These are phyloP conservation scores for Escallonia rubra DNA, from an alignment of 129 eudicot genomes.

Conservation along the genomic window DNA sequence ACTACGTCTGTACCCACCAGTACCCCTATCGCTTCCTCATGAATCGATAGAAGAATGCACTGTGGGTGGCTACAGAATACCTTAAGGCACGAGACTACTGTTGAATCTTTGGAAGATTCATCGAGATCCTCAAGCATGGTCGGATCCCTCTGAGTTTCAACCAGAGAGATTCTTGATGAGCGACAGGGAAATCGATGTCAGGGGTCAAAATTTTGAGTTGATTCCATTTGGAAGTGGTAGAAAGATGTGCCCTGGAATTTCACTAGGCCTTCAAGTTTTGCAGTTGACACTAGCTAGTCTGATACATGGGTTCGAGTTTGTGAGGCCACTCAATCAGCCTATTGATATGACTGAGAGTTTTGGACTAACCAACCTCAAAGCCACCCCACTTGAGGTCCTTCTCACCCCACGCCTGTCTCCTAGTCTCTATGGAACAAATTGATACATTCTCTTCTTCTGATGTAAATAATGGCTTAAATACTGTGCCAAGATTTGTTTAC, in stretches of 20 bases:
- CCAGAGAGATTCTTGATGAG: constrained; percentile 33
- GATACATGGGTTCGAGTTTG: neutral
- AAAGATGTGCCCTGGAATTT: neutral
- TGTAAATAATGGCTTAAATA: too few relatives aligned
- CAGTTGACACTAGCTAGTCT: neutral
- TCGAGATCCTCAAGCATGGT: constrained; percentile 14
- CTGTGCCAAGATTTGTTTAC: too few relatives aligned
- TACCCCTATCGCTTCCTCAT: constrained; percentile 27
- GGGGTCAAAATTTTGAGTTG: neutral
- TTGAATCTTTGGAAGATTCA: constrained; percentile 34
- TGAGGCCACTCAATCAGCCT: neutral
- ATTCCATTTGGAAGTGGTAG: constrained; percentile 1
- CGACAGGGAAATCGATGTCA: constrained; percentile 3
- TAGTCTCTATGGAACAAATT: neutral
- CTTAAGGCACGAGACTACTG: constrained; percentile 29
- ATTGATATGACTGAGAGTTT: constrained; percentile 25
- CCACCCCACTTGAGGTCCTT: constrained; percentile 22
- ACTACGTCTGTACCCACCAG: constrained; percentile 27
- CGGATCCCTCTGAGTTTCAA: constrained; percentile 20
- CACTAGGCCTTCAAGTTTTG: neutral
- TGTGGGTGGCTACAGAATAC: constrained; percentile 32
- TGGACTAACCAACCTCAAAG: constrained; percentile 22
- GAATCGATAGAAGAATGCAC: constrained; percentile 26
- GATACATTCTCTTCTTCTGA: too few relatives aligned
- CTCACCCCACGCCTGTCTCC: constrained; percentile 20